A percentile compares a stretch with the other conserved stretches of the same genome.
Evolutionary conservation across 2,329 filamentous ascomycete genomes (phyloP).

Genomic region (Apiospora saccharicola): DNA sequence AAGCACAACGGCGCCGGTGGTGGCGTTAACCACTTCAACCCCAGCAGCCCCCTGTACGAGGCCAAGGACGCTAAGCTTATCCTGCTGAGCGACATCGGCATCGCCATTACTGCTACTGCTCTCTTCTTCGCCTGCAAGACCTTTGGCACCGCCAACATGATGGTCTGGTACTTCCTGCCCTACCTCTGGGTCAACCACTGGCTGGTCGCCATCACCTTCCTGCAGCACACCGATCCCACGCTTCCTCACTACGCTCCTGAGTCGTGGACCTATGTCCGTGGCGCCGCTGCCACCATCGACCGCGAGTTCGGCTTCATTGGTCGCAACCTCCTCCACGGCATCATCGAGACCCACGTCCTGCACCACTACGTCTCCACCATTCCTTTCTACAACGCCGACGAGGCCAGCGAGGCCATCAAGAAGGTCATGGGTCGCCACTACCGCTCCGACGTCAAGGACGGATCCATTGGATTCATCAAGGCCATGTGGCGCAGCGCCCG

Average conservation of each 20-base stretch:
- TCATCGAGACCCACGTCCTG: constrained; percentile 96
- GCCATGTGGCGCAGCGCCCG: constrained; percentile 83
- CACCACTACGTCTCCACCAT: constrained; percentile 98
- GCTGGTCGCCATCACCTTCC: constrained; percentile 96
- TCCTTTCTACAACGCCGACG: constrained; percentile 95
- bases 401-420: constrained; percentile 94
- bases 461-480: constrained; percentile 82
- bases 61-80: constrained; percentile 89
- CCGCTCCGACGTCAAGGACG: constrained; percentile 79
- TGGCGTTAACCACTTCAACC: constrained; percentile 96
- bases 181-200: constrained; percentile 99
- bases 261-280: constrained; percentile 92
- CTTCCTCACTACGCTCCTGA: constrained; percentile 90
- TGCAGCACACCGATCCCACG: constrained; percentile 95
- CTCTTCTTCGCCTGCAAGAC: constrained; percentile 76
- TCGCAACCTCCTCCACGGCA: constrained; percentile 88
- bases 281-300: constrained; percentile 94
- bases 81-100: constrained; percentile 83
- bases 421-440: constrained; percentile 96
- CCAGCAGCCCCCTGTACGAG: constrained; percentile 88
- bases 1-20: constrained; percentile 83
- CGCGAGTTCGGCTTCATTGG: constrained; percentile 97
- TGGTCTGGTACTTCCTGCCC: constrained; percentile 93
- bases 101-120: constrained; percentile 66
- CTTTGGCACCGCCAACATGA: constrained; percentile 85